phyloP scores from a whole-genome alignment of 352 stramenopile genomes.

The Globisporangium megalacanthum region DNA sequence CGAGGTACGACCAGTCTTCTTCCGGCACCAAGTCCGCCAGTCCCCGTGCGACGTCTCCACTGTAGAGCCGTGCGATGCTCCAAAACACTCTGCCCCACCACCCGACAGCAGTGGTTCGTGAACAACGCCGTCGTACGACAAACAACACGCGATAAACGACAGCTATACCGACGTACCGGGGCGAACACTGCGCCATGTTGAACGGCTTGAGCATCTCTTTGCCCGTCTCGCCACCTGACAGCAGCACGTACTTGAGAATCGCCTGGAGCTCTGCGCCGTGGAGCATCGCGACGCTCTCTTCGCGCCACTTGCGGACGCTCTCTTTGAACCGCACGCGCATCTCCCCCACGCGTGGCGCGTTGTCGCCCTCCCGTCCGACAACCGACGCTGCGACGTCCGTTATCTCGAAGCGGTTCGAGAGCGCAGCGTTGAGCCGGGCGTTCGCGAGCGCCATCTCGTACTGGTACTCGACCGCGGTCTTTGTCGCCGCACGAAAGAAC shows the following conservation, averaged over 20 bases:
- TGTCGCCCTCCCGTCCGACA: background rate
- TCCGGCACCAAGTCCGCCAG: slow-evolving; percentile 65
- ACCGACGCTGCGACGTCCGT: slow-evolving; percentile 22
- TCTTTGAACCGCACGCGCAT: slow-evolving; percentile 79
- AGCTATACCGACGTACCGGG: slow-evolving; percentile 30
- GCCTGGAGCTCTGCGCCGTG: slow-evolving; percentile 62
- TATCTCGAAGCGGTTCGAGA: slow-evolving; percentile 57
- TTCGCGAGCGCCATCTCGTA: slow-evolving; percentile 74
- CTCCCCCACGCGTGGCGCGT: slow-evolving; percentile 16
- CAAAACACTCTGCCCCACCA: slow-evolving; percentile 66
- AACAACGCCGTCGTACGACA: background rate
- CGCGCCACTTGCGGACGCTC: slow-evolving; percentile 72
- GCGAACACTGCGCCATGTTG: slow-evolving; percentile 85
- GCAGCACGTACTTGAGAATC: slow-evolving; percentile 77
- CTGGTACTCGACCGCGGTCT: slow-evolving; percentile 73
- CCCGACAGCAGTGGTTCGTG: background rate
- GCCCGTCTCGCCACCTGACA: slow-evolving; percentile 72
- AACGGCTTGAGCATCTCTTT: slow-evolving; percentile 88
- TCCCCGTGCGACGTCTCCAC: slow-evolving; percentile 61
- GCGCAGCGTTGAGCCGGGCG: slow-evolving; percentile 63
- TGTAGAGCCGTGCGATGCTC: slow-evolving; percentile 73
- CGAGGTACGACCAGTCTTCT: slow-evolving; percentile 82
- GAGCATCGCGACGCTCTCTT: slow-evolving; percentile 67
- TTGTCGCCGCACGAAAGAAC: slow-evolving; percentile 76
- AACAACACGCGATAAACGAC: background rate